Conservation (phyloP, 2,329 filamentous ascomycete genomes). For the Leptographium wingfieldii region DNA sequence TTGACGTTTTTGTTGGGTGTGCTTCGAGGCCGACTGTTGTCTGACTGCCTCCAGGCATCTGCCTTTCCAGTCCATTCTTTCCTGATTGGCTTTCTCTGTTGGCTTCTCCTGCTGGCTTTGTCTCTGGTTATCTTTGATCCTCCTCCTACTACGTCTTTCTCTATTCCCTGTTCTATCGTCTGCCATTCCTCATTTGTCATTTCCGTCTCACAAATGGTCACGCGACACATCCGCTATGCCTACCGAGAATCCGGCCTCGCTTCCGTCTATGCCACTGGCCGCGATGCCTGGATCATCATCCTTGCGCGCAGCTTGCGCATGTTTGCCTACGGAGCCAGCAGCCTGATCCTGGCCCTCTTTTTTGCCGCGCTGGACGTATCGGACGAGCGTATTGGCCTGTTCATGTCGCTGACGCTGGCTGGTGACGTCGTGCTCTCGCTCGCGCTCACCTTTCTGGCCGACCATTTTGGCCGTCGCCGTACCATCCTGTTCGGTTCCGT, state of each 20-base stretch:
- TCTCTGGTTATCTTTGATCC: no score
- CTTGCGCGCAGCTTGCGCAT: constrained; percentile 39
- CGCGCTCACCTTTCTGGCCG: constrained; percentile 44
- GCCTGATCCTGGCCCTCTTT: constrained; percentile 49
- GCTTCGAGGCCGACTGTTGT: not conserved
- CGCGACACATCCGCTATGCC: constrained; percentile 6
- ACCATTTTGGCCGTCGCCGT: constrained; percentile 41
- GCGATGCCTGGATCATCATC: constrained; percentile 42
- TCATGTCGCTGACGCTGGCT: constrained; percentile 50
- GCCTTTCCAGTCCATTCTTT: no score
- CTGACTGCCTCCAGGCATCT: not conserved
- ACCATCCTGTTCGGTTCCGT: constrained; percentile 39
- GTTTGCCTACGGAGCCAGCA: constrained; percentile 50
- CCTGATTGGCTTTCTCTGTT: no score
- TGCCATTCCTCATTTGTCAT: not conserved
- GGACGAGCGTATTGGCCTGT: constrained; percentile 47
- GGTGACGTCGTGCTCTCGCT: constrained; percentile 49
- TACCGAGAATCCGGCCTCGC: constrained; percentile 36
- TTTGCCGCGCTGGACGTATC: constrained; percentile 42
- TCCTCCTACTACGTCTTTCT: not conserved
- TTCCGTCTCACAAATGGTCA: constrained; percentile 2
- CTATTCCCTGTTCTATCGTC: not conserved
- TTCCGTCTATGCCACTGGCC: constrained; percentile 31
- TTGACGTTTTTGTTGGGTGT: not conserved
- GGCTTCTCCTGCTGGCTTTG: no score